Base-by-base conservation (phyloP, 805 yeast genomes). In the Schwanniomyces polymorphus region DNA sequence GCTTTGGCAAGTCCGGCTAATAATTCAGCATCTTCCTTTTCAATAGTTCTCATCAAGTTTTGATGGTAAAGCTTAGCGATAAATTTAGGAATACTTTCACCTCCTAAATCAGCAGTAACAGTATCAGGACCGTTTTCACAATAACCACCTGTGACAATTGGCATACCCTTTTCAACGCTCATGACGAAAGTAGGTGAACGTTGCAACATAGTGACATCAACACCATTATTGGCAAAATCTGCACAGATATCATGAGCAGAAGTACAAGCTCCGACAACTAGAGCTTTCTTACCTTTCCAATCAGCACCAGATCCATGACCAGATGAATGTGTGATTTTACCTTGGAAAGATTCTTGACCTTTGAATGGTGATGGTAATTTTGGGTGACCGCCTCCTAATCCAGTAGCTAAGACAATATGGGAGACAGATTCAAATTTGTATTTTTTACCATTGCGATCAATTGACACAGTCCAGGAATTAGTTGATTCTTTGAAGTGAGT, bases 221-320 rank as follows among this genome's bases (percentile, higher is more conserved):
- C 70, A 27, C 76, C 78, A 50, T 74, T 72, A 49, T 74, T 73
- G 53, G 64, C 64, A 46, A 73, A 70, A 54, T 75, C 79, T 44
- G 68, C 72, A 33, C 73, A 64, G 35, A 75, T 72, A 58, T 75
- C 79, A 53, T 74, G 79, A 12, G 70, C 75, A 38, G 77, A 71
- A 48, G 70, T 72, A 54, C 78, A 68, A 17, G 75, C 67, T 42
- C 79, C 79, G 45, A 75, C 64, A 33, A 74, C 78, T 28, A 75
- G 42, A 1, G 75, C 78, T 25, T 61, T 70, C 52, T 74, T 67
- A 44, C 76, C 77, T 16, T 48, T 54, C 58, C 66, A 73, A 41
- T 61, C 62, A 11, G 63, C 63, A 38, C 78, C 79, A 14, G 73
- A 61, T 16, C 64, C 58, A 55, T 70, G 74, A 31, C 63, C 58